These are phyloP conservation scores for Penicillium simplicissimum DNA, from an alignment of 495 filamentous ascomycete genomes.

Conservation along the genomic window DNA sequence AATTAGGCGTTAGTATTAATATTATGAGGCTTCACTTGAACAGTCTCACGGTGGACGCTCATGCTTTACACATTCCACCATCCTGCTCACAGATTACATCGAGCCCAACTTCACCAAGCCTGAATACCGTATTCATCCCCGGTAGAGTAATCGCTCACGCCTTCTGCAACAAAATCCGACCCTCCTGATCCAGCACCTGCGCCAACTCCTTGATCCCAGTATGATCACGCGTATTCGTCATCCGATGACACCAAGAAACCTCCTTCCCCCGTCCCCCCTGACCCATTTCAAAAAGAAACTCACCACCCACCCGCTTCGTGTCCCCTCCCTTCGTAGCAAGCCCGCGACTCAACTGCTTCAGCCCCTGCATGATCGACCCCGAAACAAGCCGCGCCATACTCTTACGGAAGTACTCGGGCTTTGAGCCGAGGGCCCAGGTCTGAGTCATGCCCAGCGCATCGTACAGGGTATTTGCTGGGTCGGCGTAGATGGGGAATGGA, in stretches of 20 bases:
- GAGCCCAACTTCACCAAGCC: neutral
- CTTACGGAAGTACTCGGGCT: constrained; percentile 66
- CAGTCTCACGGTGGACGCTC: neutral
- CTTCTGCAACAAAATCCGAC: constrained; percentile 7
- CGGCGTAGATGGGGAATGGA: constrained; percentile 79
- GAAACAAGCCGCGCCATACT: constrained; percentile 46
- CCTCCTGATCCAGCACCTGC: constrained; percentile 51
- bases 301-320: constrained; percentile 73
- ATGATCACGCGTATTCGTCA: constrained; percentile 79
- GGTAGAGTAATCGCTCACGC: neutral
- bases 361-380: constrained; percentile 54
- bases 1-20: neutral
- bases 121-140: neutral
- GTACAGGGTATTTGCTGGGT: constrained; percentile 71
- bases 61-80: neutral
- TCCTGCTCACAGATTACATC: neutral
- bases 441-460: constrained; percentile 68
- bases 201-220: constrained; percentile 64
- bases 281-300: constrained; percentile 71
- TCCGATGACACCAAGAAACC: constrained; percentile 80
- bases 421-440: constrained; percentile 59
- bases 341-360: constrained; percentile 54
- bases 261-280: constrained; percentile 46
- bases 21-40: neutral
- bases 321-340: constrained; percentile 67